A percentile compares a stretch with the other conserved stretches of the same genome.
Conservation (phyloP, 2,329 filamentous ascomycete genomes). For the Trichoderma sp. region DNA sequence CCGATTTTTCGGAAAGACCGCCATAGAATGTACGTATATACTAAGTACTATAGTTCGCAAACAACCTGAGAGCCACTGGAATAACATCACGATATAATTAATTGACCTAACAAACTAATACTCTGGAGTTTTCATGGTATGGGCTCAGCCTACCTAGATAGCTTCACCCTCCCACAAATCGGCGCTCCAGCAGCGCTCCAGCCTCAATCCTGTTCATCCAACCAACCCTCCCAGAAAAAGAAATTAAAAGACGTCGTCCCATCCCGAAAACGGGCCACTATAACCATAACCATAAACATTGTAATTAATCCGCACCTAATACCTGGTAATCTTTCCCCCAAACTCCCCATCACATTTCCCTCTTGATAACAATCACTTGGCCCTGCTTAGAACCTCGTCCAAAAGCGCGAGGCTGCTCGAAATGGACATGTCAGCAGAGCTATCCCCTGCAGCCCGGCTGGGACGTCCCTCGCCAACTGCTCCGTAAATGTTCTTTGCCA, state of each 20-base stretch:
- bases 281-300: neutral
- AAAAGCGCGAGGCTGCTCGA: constrained; percentile 1
- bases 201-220: constrained; percentile 6
- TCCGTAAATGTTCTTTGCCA: neutral
- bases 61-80: neutral
- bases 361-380: neutral
- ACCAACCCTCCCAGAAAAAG: constrained; percentile 11
- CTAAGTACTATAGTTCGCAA: neutral
- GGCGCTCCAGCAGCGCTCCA: no score
- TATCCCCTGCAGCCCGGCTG: neutral
- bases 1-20: neutral
- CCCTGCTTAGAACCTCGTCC: neutral
- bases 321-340: neutral
- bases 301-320: neutral
- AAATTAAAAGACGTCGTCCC: neutral
- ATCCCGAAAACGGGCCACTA: neutral
- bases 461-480: constrained; percentile 13
- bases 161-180: neutral
- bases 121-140: neutral
- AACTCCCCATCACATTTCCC: no score
- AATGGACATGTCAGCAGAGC: neutral
- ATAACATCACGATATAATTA: neutral
- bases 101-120: neutral
- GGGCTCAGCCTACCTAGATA: neutral
- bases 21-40: neutral